Evolutionary conservation across 164 flowering plant genomes (phyloP).

Genomic region (Taxillus chinensis): DNA sequence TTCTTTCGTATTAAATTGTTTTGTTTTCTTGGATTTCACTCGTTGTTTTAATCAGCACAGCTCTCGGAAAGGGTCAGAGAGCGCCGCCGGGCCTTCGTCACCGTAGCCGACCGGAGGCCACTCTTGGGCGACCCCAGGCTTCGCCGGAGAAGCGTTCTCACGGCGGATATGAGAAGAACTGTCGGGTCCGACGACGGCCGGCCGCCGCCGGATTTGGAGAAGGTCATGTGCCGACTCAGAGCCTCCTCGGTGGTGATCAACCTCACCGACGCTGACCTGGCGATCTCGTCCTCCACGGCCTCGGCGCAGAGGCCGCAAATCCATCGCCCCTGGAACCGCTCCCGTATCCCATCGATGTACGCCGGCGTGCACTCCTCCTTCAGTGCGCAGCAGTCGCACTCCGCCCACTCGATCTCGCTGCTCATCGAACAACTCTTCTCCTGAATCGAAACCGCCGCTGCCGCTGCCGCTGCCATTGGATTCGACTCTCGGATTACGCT

Average conservation of each 20-base stretch:
- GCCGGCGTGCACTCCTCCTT: conserved; percentile 74
- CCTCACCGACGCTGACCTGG: conserved; percentile 27
- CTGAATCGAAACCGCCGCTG: conserved; percentile 1
- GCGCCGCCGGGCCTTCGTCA: no score
- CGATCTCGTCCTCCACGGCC: conserved; percentile 62
- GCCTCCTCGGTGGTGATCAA: conserved; percentile 70
- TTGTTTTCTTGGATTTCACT: no score
- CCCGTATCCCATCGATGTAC: conserved; percentile 47
- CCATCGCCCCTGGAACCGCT: conserved; percentile 63
- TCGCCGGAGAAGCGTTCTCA: conserved; percentile 53
- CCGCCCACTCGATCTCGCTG: conserved; percentile 44
- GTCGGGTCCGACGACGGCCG: conserved; percentile 48
- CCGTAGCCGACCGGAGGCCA: conserved; percentile 28
- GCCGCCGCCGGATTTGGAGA: conserved; percentile 32
- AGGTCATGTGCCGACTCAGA: conserved; percentile 47
- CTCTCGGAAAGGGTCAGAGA: no score
- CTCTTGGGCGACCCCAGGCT: conserved; percentile 58
- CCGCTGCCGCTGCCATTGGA: conserved; percentile 1
- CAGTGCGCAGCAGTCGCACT: conserved; percentile 73
- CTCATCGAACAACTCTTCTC: not conserved
- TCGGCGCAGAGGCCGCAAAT: conserved; percentile 84
- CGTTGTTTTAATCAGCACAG: no score
- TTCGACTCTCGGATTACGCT: no score
- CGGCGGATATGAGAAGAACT: conserved; percentile 58
- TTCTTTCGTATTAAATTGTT: no score